Base-by-base conservation (phyloP, 352 stramenopile species). In the Globisporangium mamillatum region DNA sequence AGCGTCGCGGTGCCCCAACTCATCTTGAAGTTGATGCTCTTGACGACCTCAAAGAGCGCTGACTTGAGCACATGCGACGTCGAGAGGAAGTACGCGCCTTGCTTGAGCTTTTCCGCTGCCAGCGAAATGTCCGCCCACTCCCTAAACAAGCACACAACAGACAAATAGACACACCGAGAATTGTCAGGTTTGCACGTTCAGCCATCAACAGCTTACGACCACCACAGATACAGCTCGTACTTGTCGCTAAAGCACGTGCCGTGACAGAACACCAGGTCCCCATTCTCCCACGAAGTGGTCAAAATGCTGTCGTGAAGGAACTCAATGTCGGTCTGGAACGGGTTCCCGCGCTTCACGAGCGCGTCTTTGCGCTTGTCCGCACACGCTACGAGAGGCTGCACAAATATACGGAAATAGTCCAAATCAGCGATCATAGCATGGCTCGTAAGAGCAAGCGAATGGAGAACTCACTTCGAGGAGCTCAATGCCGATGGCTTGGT, bases 401-500 rank as follows among this genome's bases (percentile, higher is more conserved):
- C 3, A 52, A 48, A n/a, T n/a, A 50, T 2, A 50, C 14, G 36
- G n/a, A 50, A 2, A 22, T 20, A 20, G 3, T 50, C 44, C 8
- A 20, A 18, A n/a, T 48, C 20, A 48, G 14, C 41, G 41, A 48
- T 18, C 41, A n/a, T n/a, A 48, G 6, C 4, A 36, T 36, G 41
- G 41, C 4, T 48, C 5, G 0, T 4, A 14, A 48, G 41, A 48
- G 16, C 14, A 4, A 48, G 44, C 18, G 3, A 32, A 32, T 32
- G 27, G 5, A 57, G 56, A 3, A 41, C 59, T 41, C 58, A 91
- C 83, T 75, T 89, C 75, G 9, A 95, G 71, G 18, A 89, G 60
- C 66, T 95, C 88, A 48, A 95, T 95, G 66, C 88, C 88, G 44
- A 93, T 90, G 20, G 84, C 84, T 54, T 94, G 87, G 61, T 94